Base-by-base conservation (phyloP, 2,329 filamentous ascomycete species). In the Rhynchosporium agropyri region DNA sequence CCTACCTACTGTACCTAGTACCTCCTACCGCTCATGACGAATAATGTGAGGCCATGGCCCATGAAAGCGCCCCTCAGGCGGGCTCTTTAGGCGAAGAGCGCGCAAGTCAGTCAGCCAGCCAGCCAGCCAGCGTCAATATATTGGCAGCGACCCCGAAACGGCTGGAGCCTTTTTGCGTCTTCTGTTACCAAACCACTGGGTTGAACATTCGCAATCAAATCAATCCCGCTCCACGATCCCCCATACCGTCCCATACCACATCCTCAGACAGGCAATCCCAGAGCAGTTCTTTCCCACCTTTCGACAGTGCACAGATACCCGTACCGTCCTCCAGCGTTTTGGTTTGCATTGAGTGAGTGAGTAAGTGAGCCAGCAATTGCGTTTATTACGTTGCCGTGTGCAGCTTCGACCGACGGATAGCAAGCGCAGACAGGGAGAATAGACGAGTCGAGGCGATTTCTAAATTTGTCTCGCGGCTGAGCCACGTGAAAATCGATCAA, bases 151-250 rank as follows among this genome's bases (percentile, higher is more conserved):
- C 64, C 71, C 71, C 70, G 20, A 66, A 72, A 72, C 67, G 59
- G 60, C 65, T 58, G 40, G 9, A 26, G 62, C 65, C 68, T 62
- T 68, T 20, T 64, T 72, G 65, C 70, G 63, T 68, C 63, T 53
- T 71, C 63, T 68, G 71, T 66, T 73, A 73, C 71, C 72, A 70
- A 61, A 55, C 63, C 55, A 62, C 69, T 71, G 72, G 72, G 69
- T 65, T 62, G 43, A 53, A 58, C 45, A 51, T 62, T 64, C 63
- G 46, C 60, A 49, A 56, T 64, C 20, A 20, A 20, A 1, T 20
- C 20, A 20, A 20, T 20, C 20, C 60, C 51, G 48, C 55, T 53
- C 56, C 43, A n/a, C 51, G 38, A 54, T 28, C 12, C 9, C 20
- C 56, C 31, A 48, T 28, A 15, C 42, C 45, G 31, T 50, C 20